A percentile compares a stretch with the other conserved stretches of the same genome.
These are phyloP conservation scores for Hylodesmum podocarpum DNA, from an alignment of 306 rosid species.

Conservation along the genomic window DNA sequence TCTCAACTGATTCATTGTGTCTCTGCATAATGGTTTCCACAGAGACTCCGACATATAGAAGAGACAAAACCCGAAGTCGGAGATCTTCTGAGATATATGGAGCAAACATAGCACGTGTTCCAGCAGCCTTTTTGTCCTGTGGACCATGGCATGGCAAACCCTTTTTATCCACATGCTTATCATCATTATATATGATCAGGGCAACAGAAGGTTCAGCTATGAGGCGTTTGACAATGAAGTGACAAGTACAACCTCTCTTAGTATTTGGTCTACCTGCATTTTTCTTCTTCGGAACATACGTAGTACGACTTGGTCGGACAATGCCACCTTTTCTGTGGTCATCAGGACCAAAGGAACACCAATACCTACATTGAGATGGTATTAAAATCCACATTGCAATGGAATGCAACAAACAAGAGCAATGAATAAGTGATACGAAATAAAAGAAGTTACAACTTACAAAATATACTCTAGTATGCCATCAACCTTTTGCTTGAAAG, in stretches of 20 bases:
- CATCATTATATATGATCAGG: constrained; percentile 72
- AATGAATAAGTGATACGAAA: background rate
- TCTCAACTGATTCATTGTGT: constrained; percentile 82
- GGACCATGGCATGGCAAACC: constrained; percentile 95
- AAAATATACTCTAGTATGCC: constrained; percentile 88
- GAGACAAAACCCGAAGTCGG: constrained; percentile 77
- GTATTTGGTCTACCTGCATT: constrained; percentile 88
- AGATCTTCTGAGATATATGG: constrained; percentile 94
- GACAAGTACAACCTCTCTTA: constrained; percentile 93
- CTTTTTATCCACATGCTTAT: constrained; percentile 84
- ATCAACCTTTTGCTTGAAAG: constrained; percentile 86
- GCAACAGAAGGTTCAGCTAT: constrained; percentile 89
- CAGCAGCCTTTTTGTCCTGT: constrained; percentile 81
- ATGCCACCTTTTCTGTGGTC: constrained; percentile 84
- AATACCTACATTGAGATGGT: constrained; percentile 56
- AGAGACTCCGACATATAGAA: constrained; percentile 82
- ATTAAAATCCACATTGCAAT: constrained; percentile 10
- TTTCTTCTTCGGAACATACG: constrained; percentile 79
- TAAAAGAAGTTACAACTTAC: constrained; percentile 49
- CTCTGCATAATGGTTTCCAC: constrained; percentile 98
- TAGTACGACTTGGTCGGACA: constrained; percentile 76
- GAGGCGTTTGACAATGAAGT: constrained; percentile 86
- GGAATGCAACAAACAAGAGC: constrained; percentile 17
- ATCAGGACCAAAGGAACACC: constrained; percentile 99
- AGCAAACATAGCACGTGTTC: constrained; percentile 87